A percentile compares a stretch with the other conserved stretches of the same genome.
These are phyloP conservation scores for Pyrrhoderma noxium DNA, from an alignment of 1,284 basidiomycete species.

Conservation along the genomic window DNA sequence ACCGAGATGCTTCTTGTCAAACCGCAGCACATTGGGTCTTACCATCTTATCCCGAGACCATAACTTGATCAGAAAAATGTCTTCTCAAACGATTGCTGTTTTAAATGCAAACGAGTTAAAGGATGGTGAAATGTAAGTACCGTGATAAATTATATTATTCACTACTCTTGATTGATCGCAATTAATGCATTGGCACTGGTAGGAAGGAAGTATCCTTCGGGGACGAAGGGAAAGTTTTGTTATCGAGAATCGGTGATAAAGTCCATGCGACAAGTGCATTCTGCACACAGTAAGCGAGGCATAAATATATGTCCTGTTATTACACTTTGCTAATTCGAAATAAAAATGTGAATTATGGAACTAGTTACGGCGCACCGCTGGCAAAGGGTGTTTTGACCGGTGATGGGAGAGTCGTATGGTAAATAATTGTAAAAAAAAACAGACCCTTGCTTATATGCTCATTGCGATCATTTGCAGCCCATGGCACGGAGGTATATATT, in stretches of 20 bases:
- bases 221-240: constrained; percentile 65
- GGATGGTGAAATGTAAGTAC: constrained; percentile 69
- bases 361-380: constrained; percentile 57
- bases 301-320: background rate
- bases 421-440: constrained; percentile 26
- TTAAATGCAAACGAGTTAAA: constrained; percentile 58
- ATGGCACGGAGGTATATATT: constrained; percentile 76
- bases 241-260: constrained; percentile 72
- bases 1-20: too few relatives aligned
- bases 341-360: background rate
- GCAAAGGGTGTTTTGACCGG: constrained; percentile 76
- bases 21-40: too few relatives aligned
- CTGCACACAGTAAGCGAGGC: constrained; percentile 70
- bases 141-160: background rate
- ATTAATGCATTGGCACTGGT: constrained; percentile 6
- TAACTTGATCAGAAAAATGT: constrained; percentile 25
- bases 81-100: constrained; percentile 54
- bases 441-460: background rate
- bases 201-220: constrained; percentile 82
- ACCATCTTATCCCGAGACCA: too few relatives aligned
- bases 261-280: constrained; percentile 76
- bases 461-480: constrained; percentile 40
- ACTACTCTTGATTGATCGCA: background rate
- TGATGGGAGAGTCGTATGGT: constrained; percentile 78
- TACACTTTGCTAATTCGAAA: background rate